phyloP scores from a whole-genome alignment of 768 basidiomycete genomes.

The Kwoniella dejecticola region DNA sequence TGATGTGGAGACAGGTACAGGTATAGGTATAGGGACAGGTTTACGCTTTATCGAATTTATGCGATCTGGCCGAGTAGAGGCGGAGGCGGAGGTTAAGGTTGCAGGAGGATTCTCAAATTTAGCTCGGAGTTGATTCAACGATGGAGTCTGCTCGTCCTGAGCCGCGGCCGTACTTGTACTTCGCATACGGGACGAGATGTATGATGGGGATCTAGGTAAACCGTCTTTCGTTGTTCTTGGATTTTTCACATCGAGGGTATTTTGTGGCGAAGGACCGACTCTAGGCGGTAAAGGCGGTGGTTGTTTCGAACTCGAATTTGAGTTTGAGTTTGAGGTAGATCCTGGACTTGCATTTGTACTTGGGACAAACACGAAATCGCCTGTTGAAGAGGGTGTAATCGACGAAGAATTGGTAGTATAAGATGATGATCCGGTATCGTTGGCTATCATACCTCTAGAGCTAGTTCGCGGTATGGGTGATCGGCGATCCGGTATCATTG shows the following conservation, averaged over 20 bases:
- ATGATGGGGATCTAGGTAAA: constrained; percentile 7
- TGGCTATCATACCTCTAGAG: neutral
- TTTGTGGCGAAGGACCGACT: constrained; percentile 4
- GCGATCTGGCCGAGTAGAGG: neutral
- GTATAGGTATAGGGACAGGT: neutral
- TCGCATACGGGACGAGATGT: neutral
- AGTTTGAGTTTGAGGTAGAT: too few relatives aligned
- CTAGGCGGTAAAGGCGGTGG: constrained; percentile 26
- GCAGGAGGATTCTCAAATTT: neutral
- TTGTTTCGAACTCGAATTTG: neutral
- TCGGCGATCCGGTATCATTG: neutral
- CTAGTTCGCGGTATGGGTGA: constrained; percentile 8
- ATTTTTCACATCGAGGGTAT: neutral
- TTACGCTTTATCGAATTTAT: too few relatives aligned
- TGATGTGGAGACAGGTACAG: neutral
- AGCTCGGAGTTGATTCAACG: neutral
- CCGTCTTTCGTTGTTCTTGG: neutral
- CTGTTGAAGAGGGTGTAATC: constrained; percentile 39
- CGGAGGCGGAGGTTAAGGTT: neutral
- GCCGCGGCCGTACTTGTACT: neutral
- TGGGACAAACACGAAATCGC: constrained; percentile 38
- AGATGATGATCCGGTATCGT: constrained; percentile 7
- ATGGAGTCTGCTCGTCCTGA: neutral
- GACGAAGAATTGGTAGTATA: constrained; percentile 7
- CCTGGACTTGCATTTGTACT: constrained; percentile 4